Evolutionary conservation across 2,329 filamentous ascomycete genomes (phyloP).

Genomic region (Pseudogymnoascus sp.): DNA sequence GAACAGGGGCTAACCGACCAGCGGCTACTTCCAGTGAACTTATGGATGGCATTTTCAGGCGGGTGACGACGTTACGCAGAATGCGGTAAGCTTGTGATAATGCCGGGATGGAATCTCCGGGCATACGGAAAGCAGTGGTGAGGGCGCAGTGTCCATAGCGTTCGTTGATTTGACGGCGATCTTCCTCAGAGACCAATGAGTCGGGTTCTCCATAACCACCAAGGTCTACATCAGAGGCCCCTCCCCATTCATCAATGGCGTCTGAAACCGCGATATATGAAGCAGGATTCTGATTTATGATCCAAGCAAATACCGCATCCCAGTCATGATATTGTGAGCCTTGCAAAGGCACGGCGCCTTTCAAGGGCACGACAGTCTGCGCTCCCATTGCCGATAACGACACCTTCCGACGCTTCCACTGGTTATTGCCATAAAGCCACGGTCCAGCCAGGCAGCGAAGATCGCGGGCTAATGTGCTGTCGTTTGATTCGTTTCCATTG

Average conservation of each 20-base stretch:
- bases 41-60: conserved; percentile 53
- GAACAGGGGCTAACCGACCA: conserved; percentile 37
- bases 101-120: conserved; percentile 49
- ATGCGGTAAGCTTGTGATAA: conserved; percentile 54
- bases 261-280: conserved; percentile 56
- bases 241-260: conserved; percentile 64
- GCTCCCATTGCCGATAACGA: conserved; percentile 16
- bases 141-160: conserved; percentile 61
- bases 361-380: conserved; percentile 17
- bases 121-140: conserved; percentile 59
- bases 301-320: conserved; percentile 62
- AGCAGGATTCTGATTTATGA: conserved; percentile 48
- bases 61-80: conserved; percentile 47
- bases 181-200: conserved; percentile 50
- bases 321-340: conserved; percentile 49
- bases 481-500: conserved; percentile 9
- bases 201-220: conserved; percentile 46
- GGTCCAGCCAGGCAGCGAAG: conserved; percentile 61
- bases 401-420: conserved; percentile 43
- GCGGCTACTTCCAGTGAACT: conserved; percentile 42
- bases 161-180: conserved; percentile 50
- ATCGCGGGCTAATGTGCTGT: conserved; percentile 49
- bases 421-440: conserved; percentile 60
- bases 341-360: conserved; percentile 20
- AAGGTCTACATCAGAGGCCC: conserved; percentile 61